Percentiles rank a stretch among this genome's conserved stretches.
These are phyloP conservation scores for Oryza glumipatula DNA, from an alignment of 176 grass and related monocot species.

Conservation along the genomic window DNA sequence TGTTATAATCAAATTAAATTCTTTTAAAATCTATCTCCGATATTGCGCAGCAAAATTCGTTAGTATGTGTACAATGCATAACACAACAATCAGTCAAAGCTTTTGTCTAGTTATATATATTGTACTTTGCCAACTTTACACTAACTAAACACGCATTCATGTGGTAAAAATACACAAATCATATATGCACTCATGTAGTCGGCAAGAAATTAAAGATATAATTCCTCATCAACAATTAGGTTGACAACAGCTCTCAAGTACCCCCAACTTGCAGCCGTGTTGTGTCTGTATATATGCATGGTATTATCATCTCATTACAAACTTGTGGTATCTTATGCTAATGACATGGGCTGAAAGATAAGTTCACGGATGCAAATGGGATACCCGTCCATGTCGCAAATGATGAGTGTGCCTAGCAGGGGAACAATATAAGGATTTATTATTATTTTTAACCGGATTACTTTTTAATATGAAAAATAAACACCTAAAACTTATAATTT, in stretches of 20 bases:
- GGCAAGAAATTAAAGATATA: background rate
- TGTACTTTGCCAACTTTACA: background rate
- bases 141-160: background rate
- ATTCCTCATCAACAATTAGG: background rate
- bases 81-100: too few relatives aligned
- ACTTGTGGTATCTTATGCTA: background rate
- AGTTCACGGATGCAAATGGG: slow-evolving; percentile 19
- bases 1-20: too few relatives aligned
- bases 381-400: background rate
- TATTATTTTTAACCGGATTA: too few relatives aligned
- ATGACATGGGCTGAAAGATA: background rate
- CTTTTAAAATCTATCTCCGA: too few relatives aligned
- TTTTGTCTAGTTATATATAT: too few relatives aligned
- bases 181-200: background rate
- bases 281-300: background rate
- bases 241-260: background rate
- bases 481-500: too few relatives aligned
- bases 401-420: too few relatives aligned
- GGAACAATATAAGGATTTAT: too few relatives aligned
- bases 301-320: background rate
- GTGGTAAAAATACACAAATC: background rate
- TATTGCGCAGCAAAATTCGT: too few relatives aligned
- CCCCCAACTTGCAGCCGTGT: background rate
- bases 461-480: too few relatives aligned
- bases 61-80: too few relatives aligned